Evolutionary conservation across 2,329 filamentous ascomycete genomes (phyloP).

Genomic region (Talaromyces verruculosus): DNA sequence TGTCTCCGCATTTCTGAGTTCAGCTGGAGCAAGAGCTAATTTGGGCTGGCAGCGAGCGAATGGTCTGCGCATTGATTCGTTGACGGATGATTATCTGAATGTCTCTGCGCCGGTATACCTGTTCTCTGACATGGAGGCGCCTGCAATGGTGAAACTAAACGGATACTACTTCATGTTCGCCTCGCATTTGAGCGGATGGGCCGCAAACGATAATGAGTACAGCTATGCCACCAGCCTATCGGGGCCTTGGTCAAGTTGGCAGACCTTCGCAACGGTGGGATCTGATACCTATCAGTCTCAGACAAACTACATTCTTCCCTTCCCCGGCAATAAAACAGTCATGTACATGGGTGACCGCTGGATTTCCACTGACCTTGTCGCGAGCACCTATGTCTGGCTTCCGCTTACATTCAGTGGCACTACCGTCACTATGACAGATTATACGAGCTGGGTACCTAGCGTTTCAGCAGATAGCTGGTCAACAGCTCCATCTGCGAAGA

Average conservation of each 20-base stretch:
- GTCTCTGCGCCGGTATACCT: constrained; percentile 52
- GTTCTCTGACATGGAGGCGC: constrained; percentile 60
- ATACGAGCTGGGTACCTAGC: constrained; percentile 11
- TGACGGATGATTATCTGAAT: constrained; percentile 56
- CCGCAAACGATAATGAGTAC: constrained; percentile 59
- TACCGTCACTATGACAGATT: constrained; percentile 13
- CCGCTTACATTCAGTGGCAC: constrained; percentile 44
- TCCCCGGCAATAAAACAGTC: constrained; percentile 38
- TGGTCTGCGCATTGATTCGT: constrained; percentile 14
- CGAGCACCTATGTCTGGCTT: constrained; percentile 65
- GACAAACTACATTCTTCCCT: constrained; percentile 58
- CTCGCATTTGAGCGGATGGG: constrained; percentile 48
- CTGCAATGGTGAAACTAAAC: constrained; percentile 61
- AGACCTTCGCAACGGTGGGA: constrained; percentile 55
- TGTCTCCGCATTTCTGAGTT: constrained; percentile 25
- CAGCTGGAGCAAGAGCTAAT: not conserved
- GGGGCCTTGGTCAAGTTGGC: constrained; percentile 63
- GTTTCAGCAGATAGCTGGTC: constrained; percentile 9
- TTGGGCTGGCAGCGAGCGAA: constrained; percentile 10
- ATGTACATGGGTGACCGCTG: constrained; percentile 70
- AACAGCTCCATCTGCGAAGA: constrained; percentile 7
- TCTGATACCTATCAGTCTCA: constrained; percentile 62
- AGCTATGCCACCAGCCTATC: constrained; percentile 57
- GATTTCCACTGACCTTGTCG: constrained; percentile 59
- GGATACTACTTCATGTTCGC: constrained; percentile 66